phyloP scores from a whole-genome alignment of 1,139 yeast genomes.

The Kodamaea alishanica region DNA sequence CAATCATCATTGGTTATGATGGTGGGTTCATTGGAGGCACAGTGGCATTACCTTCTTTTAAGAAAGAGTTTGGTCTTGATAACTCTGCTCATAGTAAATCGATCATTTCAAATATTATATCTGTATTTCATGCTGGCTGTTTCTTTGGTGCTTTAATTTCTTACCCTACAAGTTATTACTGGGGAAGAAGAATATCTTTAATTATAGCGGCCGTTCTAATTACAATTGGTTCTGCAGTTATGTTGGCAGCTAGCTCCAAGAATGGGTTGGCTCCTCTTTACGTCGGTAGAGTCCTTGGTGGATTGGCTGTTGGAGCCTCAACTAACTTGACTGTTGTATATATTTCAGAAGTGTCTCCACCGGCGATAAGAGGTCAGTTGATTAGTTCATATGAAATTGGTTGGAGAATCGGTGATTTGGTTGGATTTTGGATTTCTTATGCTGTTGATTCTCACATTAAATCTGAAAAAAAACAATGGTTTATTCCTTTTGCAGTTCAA shows the following conservation, averaged over 20 bases:
- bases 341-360: conserved; percentile 39
- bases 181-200: conserved; percentile 37
- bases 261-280: conserved; percentile 39
- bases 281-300: conserved; percentile 41
- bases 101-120: conserved; percentile 35
- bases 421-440: conserved; percentile 44
- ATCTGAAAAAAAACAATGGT: conserved; percentile 35
- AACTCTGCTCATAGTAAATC: conserved; percentile 19
- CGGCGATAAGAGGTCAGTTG: conserved; percentile 39
- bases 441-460: conserved; percentile 34
- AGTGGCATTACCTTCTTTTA: conserved; percentile 36
- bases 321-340: conserved; percentile 43
- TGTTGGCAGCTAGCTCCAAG: conserved; percentile 32
- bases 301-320: conserved; percentile 39
- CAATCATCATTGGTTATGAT: conserved; percentile 40
- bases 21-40: conserved; percentile 46
- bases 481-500: conserved; percentile 43
- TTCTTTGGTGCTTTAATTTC: conserved; percentile 46
- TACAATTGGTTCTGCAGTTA: conserved; percentile 38
- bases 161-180: conserved; percentile 37
- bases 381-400: conserved; percentile 41
- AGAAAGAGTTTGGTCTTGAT: conserved; percentile 34
- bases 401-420: conserved; percentile 43
- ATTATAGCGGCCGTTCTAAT: conserved; percentile 32
- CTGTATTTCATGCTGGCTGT: conserved; percentile 46